Evolutionary conservation across 306 rosid genomes (phyloP).

Genomic region (Inga oerstediana): DNA sequence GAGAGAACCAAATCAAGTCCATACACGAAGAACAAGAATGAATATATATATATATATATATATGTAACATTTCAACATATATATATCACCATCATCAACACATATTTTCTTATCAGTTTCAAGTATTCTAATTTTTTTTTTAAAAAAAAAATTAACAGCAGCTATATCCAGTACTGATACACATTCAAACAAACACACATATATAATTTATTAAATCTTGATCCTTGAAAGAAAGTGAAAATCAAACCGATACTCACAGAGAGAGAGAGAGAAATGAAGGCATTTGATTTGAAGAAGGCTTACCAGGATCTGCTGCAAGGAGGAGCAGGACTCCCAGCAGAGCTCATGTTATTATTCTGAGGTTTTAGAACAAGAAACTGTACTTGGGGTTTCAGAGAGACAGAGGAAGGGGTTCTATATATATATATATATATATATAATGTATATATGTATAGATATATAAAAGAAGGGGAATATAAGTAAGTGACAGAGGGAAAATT

Average conservation of each 20-base stretch:
- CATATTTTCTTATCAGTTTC: background rate
- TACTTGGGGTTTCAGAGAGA: background rate
- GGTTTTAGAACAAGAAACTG: background rate
- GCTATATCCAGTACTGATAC: background rate
- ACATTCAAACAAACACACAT: background rate
- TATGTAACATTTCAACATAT: background rate
- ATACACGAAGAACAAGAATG: background rate
- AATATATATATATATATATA: too few species aligned
- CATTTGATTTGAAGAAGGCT: slow-evolving; percentile 5
- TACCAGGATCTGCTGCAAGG: slow-evolving; percentile 88
- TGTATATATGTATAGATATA: background rate
- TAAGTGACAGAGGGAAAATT: background rate
- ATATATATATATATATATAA: background rate
- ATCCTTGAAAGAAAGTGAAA: background rate
- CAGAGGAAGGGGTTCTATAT: background rate
- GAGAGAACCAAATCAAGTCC: background rate
- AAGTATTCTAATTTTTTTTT: background rate
- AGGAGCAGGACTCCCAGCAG: slow-evolving; percentile 54
- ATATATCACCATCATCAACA: background rate
- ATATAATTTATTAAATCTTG: too few species aligned
- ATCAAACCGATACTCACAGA: background rate
- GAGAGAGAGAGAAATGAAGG: background rate
- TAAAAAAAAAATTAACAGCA: background rate
- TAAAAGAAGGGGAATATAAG: background rate
- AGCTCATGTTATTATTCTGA: slow-evolving; percentile 45